Conservation (phyloP, 805 yeast genomes). For the Yamadazyma olivae region DNA sequence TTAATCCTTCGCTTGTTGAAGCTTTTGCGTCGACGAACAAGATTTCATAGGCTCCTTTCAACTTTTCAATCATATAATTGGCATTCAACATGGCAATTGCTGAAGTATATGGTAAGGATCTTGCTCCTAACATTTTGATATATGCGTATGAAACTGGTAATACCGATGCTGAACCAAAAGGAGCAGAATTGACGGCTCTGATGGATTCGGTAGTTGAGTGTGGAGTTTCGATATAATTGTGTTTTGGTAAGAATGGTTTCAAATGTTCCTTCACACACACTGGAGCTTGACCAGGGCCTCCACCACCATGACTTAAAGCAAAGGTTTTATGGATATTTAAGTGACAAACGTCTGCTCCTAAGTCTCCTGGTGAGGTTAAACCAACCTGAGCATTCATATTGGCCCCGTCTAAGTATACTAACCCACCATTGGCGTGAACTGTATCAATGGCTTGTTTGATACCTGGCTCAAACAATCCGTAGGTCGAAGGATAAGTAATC, state of each 20-base stretch:
- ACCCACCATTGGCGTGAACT: conserved; percentile 86
- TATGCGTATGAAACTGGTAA: conserved; percentile 93
- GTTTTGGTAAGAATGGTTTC: conserved; percentile 78
- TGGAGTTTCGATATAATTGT: conserved; percentile 59
- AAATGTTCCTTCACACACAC: conserved; percentile 87
- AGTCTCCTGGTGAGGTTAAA: conserved; percentile 92
- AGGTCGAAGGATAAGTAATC: conserved; percentile 98
- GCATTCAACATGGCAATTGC: conserved; percentile 92
- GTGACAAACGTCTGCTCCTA: conserved; percentile 98
- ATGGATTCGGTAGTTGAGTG: conserved; percentile 53
- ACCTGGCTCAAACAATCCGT: conserved; percentile 93
- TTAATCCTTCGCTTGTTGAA: conserved; percentile 31
- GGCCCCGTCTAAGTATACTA: conserved; percentile 97
- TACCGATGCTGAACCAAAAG: conserved; percentile 93
- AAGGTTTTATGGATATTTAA: conserved; percentile 95
- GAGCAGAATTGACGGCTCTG: conserved; percentile 84
- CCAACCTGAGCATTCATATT: conserved; percentile 99
- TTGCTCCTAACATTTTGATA: conserved; percentile 89
- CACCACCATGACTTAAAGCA: conserved; percentile 98
- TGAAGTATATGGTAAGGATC: conserved; percentile 81
- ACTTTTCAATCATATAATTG: conserved; percentile 85
- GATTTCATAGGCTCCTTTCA: conserved; percentile 68
- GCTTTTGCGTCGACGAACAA: conserved; percentile 60
- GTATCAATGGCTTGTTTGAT: conserved; percentile 81
- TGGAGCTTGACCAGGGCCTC: conserved; percentile 99